Percentiles rank a stretch among this genome's conserved stretches.
These are phyloP conservation scores for Phialemoniopsis sp. DNA, from an alignment of 2,329 filamentous ascomycete species.

Conservation along the genomic window DNA sequence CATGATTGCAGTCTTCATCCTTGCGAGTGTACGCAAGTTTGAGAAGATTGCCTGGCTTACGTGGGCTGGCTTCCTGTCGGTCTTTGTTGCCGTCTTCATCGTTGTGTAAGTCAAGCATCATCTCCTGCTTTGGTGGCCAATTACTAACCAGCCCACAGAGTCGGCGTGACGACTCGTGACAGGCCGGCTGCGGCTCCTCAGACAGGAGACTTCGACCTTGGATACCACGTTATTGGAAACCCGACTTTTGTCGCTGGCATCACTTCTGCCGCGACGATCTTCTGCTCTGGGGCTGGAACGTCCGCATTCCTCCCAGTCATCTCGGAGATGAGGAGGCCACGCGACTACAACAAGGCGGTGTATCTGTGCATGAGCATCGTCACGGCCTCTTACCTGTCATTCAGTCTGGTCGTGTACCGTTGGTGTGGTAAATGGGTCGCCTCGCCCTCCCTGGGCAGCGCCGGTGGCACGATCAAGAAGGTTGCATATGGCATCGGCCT, in stretches of 20 bases:
- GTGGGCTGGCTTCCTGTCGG: slow-evolving; percentile 54
- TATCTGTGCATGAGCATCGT: slow-evolving; percentile 55
- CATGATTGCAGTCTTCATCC: slow-evolving; percentile 40
- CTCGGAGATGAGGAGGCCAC: slow-evolving; percentile 57
- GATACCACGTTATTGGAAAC: slow-evolving; percentile 50
- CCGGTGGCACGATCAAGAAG: slow-evolving; percentile 56
- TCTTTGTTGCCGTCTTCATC: slow-evolving; percentile 55
- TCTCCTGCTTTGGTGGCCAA: not conserved
- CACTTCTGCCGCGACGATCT: slow-evolving; percentile 51
- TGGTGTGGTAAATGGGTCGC: slow-evolving; percentile 61
- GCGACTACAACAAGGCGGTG: slow-evolving; percentile 56
- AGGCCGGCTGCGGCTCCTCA: slow-evolving; percentile 50
- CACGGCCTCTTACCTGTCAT: slow-evolving; percentile 51
- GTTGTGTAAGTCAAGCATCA: slow-evolving; percentile 34
- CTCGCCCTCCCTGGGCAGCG: slow-evolving; percentile 56
- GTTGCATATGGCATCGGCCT: slow-evolving; percentile 57
- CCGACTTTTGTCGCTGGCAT: slow-evolving; percentile 57
- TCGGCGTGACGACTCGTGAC: slow-evolving; percentile 53
- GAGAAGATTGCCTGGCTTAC: slow-evolving; percentile 59
- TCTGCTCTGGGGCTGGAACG: slow-evolving; percentile 55
- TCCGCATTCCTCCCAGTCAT: slow-evolving; percentile 62
- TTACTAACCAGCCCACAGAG: slow-evolving; percentile 3
- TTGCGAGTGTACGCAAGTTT: slow-evolving; percentile 53
- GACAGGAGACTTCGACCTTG: slow-evolving; percentile 46
- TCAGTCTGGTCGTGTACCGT: slow-evolving; percentile 56